phyloP scores from a whole-genome alignment of 1,139 yeast species.

The Yamadazyma dendronema region DNA sequence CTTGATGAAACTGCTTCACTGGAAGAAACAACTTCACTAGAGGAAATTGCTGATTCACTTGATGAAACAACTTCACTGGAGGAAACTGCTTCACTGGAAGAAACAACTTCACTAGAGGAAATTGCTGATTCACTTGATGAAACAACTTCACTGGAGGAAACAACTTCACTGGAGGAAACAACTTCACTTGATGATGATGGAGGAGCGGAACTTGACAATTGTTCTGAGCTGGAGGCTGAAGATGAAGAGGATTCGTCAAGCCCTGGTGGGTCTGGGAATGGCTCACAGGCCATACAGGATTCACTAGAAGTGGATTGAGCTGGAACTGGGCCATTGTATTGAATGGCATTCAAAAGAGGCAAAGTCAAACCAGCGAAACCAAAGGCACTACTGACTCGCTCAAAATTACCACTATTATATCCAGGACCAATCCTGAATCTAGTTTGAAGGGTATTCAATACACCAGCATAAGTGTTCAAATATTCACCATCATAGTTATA shows the following conservation, averaged over 20 bases:
- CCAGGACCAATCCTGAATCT: slow-evolving; percentile 22
- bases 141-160: slow-evolving; percentile 3
- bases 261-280: slow-evolving; percentile 11
- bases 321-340: slow-evolving; percentile 17
- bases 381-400: slow-evolving; percentile 5
- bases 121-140: slow-evolving; percentile 3
- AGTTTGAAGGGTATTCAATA: slow-evolving; percentile 7
- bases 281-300: slow-evolving; percentile 11
- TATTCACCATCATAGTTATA: slow-evolving; percentile 13
- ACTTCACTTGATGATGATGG: slow-evolving; percentile 6
- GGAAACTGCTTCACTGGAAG: slow-evolving; percentile 5
- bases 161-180: slow-evolving; percentile 4
- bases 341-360: slow-evolving; percentile 11
- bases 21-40: slow-evolving; percentile 4
- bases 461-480: slow-evolving; percentile 7
- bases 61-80: slow-evolving; percentile 4
- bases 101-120: slow-evolving; percentile 4
- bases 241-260: slow-evolving; percentile 10
- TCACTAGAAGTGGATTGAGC: slow-evolving; percentile 13
- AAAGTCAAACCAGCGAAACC: slow-evolving; percentile 6
- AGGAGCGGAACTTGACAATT: slow-evolving; percentile 5
- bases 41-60: slow-evolving; percentile 3
- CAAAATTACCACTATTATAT: slow-evolving; percentile 16
- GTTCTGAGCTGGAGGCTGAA: slow-evolving; percentile 3
- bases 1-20: slow-evolving; percentile 7